Evolutionary conservation across 2,329 filamentous ascomycete species (phyloP).

Genomic region (Fusarium sp.): DNA sequence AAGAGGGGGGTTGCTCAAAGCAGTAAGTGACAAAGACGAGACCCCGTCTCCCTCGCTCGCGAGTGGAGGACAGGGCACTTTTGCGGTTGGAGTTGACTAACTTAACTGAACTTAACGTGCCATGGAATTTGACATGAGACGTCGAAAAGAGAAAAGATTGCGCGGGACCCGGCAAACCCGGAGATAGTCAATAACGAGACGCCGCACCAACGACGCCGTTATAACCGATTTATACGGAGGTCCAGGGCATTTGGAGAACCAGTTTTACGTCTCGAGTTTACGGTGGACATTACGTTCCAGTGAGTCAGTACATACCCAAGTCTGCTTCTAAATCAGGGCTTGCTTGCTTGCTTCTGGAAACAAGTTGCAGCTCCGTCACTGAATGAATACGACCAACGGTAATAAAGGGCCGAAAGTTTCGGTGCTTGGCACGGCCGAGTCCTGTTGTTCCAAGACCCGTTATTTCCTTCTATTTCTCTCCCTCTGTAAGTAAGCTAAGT

Average conservation of each 20-base stretch:
- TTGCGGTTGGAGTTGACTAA: conserved; percentile 12
- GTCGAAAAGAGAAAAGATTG: conserved; percentile 31
- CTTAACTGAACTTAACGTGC: background rate
- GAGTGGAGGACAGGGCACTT: conserved; percentile 1
- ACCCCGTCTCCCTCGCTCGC: no score
- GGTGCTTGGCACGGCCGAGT: conserved; percentile 36
- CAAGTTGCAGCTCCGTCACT: background rate
- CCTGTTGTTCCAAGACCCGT: conserved; percentile 33
- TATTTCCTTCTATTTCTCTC: conserved; percentile 8
- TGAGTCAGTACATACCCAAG: background rate
- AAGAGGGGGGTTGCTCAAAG: conserved; percentile 14
- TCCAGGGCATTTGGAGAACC: background rate
- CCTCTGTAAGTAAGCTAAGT: no score
- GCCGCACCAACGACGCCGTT: conserved; percentile 28
- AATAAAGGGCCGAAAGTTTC: conserved; percentile 26
- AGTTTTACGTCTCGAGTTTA: conserved; percentile 12
- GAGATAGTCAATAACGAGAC: conserved; percentile 22
- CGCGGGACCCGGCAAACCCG: conserved; percentile 40
- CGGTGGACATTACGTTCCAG: background rate
- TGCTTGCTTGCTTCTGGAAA: conserved; percentile 1
- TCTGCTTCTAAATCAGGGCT: background rate
- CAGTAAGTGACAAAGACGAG: background rate
- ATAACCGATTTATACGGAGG: conserved; percentile 26
- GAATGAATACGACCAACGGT: background rate
- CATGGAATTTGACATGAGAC: conserved; percentile 18